Conservation (phyloP, 768 basidiomycete genomes). For the Rhizopogon vesiculosus region DNA sequence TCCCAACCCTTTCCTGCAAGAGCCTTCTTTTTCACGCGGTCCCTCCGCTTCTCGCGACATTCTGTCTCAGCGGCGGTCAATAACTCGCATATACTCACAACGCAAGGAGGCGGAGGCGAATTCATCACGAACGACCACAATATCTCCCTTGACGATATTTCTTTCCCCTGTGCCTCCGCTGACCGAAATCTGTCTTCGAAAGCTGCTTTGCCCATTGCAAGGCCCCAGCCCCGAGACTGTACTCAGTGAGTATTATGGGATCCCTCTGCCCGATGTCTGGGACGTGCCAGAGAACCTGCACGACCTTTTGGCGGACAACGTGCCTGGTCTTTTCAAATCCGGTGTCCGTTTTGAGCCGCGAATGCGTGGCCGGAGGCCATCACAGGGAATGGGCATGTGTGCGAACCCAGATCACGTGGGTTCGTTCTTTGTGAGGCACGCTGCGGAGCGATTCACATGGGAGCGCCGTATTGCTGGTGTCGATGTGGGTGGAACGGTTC, state of each 20-base stretch:
- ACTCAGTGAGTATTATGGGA: constrained; percentile 19
- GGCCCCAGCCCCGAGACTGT: constrained; percentile 5
- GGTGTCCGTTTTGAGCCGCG: constrained; percentile 4
- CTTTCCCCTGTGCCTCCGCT: constrained; percentile 24
- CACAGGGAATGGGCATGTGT: constrained; percentile 41
- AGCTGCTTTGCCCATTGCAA: constrained; percentile 26
- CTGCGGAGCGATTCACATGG: constrained; percentile 67
- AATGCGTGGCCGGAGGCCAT: constrained; percentile 7
- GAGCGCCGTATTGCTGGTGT: constrained; percentile 48
- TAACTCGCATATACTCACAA: constrained; percentile 6
- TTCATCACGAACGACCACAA: constrained; percentile 5
- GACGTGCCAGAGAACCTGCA: constrained; percentile 20
- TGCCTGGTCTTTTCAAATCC: constrained; percentile 21
- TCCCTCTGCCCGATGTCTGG: constrained; percentile 28
- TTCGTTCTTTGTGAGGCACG: constrained; percentile 47
- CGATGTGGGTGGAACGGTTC: constrained; percentile 48
- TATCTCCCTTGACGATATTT: constrained; percentile 16
- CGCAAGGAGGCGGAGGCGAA: constrained; percentile 2
- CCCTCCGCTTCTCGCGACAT: constrained; percentile 6
- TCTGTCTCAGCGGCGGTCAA: constrained; percentile 9
- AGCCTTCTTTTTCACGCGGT: constrained; percentile 19
- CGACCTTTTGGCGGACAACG: constrained; percentile 19
- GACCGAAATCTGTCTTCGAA: constrained; percentile 34
- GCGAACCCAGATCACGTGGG: constrained; percentile 32
- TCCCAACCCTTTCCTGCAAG: constrained; percentile 56